Evolutionary conservation across 2,329 filamentous ascomycete species (phyloP).

Genomic region (Claviceps maximensis): DNA sequence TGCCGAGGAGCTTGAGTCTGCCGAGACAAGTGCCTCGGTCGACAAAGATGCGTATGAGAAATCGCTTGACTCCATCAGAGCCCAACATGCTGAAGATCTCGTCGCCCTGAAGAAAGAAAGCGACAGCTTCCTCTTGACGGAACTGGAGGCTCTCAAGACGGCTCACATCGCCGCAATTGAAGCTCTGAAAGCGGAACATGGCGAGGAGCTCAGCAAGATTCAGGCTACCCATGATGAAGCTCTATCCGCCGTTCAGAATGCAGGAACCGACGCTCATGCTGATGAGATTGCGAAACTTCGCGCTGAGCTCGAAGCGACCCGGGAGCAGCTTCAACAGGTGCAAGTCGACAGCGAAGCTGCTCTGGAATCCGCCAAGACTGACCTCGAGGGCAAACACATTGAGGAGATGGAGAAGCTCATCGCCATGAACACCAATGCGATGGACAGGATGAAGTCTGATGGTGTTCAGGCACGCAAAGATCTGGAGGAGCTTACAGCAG

Average conservation of each 20-base stretch:
- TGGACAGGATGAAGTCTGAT: conserved; percentile 28
- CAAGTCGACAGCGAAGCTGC: conserved; percentile 30
- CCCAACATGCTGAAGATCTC: conserved; percentile 38
- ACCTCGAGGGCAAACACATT: conserved; percentile 32
- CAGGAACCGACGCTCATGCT: conserved; percentile 14
- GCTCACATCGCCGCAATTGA: conserved; percentile 31
- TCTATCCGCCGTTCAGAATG: conserved; percentile 18
- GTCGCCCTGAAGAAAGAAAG: conserved; percentile 30
- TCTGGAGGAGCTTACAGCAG: conserved; percentile 27
- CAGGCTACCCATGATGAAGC: conserved; percentile 19
- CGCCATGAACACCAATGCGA: conserved; percentile 26
- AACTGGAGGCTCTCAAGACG: conserved; percentile 29
- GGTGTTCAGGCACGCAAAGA: conserved; percentile 26
- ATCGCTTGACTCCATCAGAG: conserved; percentile 42
- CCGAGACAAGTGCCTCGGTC: conserved; percentile 37
- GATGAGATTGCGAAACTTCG: conserved; percentile 19
- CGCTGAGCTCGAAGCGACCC: conserved; percentile 23
- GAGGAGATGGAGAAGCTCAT: conserved; percentile 35
- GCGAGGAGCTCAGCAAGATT: conserved; percentile 23
- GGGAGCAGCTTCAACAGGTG: conserved; percentile 33
- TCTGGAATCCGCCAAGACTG: conserved; percentile 30
- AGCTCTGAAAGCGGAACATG: conserved; percentile 27
- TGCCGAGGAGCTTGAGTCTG: conserved; percentile 43
- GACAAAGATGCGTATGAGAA: conserved; percentile 34
- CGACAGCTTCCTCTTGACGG: conserved; percentile 23